Conservation (phyloP, 1,284 basidiomycete species). For the Boletus holoroseus region DNA sequence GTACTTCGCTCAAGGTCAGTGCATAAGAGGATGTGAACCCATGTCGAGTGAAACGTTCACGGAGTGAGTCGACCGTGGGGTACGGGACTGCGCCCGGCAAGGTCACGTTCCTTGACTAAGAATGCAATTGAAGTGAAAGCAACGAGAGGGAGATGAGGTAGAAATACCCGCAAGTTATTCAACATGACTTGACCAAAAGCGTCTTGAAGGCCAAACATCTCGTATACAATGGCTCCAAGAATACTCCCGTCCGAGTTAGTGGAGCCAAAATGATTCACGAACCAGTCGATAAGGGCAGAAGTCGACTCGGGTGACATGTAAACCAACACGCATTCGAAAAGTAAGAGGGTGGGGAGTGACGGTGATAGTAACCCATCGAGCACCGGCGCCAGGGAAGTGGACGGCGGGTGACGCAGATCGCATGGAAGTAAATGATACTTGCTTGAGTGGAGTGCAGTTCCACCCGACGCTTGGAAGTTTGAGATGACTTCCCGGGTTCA, state of each 20-base stretch:
- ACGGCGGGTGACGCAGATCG: conserved; percentile 61
- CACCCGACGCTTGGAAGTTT: conserved; percentile 54
- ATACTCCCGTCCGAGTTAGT: conserved; percentile 1
- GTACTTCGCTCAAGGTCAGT: conserved; percentile 39
- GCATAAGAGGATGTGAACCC: conserved; percentile 42
- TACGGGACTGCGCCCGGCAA: conserved; percentile 72
- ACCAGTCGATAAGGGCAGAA: conserved; percentile 67
- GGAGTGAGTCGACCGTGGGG: conserved; percentile 43
- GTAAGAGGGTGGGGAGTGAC: conserved; percentile 67
- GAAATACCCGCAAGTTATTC: conserved; percentile 69
- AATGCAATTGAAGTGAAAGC: conserved; percentile 2
- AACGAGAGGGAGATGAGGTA: background rate
- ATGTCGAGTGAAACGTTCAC: conserved; percentile 51
- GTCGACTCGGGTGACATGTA: conserved; percentile 71
- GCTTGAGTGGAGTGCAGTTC: conserved; percentile 57
- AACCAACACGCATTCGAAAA: conserved; percentile 91
- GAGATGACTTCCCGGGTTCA: conserved; percentile 1
- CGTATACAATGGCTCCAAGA: conserved; percentile 70
- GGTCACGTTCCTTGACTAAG: conserved; percentile 66
- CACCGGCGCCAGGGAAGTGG: conserved; percentile 39
- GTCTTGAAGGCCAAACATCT: conserved; percentile 85
- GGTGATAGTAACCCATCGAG: conserved; percentile 51
- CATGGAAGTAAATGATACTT: conserved; percentile 72
- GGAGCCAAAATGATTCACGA: conserved; percentile 50
- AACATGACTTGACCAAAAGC: conserved; percentile 86